phyloP scores from a whole-genome alignment of 2,329 filamentous ascomycete genomes.

The Xylariaceae sp. region DNA sequence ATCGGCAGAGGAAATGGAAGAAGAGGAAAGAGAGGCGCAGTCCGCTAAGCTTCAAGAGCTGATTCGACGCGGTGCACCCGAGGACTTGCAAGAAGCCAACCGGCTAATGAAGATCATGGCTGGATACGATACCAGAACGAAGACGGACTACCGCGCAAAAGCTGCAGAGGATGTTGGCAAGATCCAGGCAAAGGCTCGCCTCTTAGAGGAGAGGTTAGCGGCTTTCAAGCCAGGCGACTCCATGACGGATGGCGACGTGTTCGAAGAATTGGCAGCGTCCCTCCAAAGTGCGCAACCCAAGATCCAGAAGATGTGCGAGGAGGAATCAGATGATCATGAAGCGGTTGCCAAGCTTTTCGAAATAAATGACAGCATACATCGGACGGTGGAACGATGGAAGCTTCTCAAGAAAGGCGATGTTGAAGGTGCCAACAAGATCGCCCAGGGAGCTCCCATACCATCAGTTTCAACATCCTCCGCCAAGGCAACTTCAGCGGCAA shows the following conservation, averaged over 20 bases:
- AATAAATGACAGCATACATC: constrained; percentile 98
- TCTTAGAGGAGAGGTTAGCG: constrained; percentile 90
- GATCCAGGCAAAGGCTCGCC: constrained; percentile 89
- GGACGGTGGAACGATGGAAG: constrained; percentile 93
- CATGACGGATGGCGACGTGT: constrained; percentile 65
- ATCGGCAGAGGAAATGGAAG: constrained; percentile 97
- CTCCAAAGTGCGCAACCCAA: constrained; percentile 94
- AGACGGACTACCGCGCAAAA: constrained; percentile 97
- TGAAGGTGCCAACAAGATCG: constrained; percentile 76
- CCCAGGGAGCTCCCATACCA: constrained; percentile 62
- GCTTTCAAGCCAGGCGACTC: constrained; percentile 77
- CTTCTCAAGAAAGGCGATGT: constrained; percentile 93
- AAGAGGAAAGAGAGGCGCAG: constrained; percentile 90
- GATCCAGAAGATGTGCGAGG: constrained; percentile 99
- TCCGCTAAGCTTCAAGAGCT: constrained; percentile 98
- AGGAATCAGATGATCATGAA: constrained; percentile 94
- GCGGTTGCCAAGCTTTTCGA: constrained; percentile 92
- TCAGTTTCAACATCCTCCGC: constrained; percentile 39
- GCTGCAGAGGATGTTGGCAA: constrained; percentile 91
- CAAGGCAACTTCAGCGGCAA: constrained; percentile 57
- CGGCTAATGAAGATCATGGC: constrained; percentile 99
- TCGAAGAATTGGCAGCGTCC: constrained; percentile 81
- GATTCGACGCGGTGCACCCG: constrained; percentile 84
- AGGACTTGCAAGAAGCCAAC: constrained; percentile 95
- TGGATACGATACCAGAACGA: constrained; percentile 89